These are phyloP conservation scores for Friedmanniomyces endolithicus DNA, from an alignment of 495 filamentous ascomycete species.

Conservation along the genomic window DNA sequence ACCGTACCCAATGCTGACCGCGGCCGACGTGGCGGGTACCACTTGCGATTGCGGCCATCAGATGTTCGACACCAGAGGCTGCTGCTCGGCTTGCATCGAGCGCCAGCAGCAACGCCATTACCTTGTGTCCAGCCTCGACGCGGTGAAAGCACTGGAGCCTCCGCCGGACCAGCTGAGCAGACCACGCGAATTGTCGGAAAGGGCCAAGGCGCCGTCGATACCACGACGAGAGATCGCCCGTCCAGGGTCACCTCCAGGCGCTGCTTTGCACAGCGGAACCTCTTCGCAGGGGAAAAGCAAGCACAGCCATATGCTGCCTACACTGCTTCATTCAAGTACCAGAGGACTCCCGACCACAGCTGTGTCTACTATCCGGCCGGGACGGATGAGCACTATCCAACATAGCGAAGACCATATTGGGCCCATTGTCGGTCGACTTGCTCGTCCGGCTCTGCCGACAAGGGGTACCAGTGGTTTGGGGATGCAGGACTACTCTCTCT, in stretches of 20 bases:
- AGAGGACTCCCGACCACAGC: not conserved
- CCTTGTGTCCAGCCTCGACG: not conserved
- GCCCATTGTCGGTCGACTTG: not conserved
- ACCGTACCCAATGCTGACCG: not conserved
- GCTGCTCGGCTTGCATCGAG: constrained; percentile 2
- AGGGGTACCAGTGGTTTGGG: not conserved
- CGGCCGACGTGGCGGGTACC: not conserved
- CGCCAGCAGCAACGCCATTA: constrained; percentile 2
- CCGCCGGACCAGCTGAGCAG: not conserved
- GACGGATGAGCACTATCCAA: not conserved
- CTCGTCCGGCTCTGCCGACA: not conserved
- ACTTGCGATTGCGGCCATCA: not conserved
- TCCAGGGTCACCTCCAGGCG: not conserved
- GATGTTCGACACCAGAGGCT: constrained; percentile 1
- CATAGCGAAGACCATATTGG: not conserved
- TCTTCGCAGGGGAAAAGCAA: not conserved
- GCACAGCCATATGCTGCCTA: not conserved
- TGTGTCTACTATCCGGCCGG: not conserved
- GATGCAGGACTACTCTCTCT: not conserved
- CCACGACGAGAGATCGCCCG: not conserved
- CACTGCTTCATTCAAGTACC: not conserved
- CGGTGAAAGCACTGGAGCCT: not conserved
- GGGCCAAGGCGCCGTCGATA: not conserved
- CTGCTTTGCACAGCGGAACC: not conserved
- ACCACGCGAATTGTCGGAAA: not conserved